Percentiles rank a stretch among this genome's conserved stretches.
Evolutionary conservation across 805 yeast genomes (phyloP).

Genomic region (Lachancea fermentati): DNA sequence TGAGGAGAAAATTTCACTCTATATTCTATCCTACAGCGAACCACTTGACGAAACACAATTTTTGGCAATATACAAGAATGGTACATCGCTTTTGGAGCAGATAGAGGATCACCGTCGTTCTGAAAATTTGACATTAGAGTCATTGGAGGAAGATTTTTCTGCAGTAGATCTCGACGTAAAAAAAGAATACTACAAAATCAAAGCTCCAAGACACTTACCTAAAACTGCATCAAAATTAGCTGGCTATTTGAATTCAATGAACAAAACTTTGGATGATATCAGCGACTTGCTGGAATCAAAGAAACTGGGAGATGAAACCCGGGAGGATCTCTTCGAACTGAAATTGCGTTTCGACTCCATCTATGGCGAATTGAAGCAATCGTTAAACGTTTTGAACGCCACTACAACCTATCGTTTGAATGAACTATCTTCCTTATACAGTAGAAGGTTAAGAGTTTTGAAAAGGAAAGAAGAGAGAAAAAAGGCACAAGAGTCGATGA

Average conservation of each 20-base stretch:
- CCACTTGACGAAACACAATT: conserved; percentile 46
- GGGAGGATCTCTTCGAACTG: conserved; percentile 32
- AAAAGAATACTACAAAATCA: conserved; percentile 44
- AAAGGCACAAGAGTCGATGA: conserved; percentile 10
- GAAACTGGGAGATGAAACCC: conserved; percentile 13
- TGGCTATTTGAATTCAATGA: conserved; percentile 11
- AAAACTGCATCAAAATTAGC: conserved; percentile 12
- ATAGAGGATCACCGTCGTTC: conserved; percentile 41
- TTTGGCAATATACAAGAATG: conserved; percentile 38
- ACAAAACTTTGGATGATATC: conserved; percentile 13
- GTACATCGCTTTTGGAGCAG: conserved; percentile 36
- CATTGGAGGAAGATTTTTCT: conserved; percentile 39
- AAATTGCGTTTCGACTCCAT: conserved; percentile 25
- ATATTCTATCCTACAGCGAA: conserved; percentile 38
- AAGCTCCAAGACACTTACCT: conserved; percentile 22
- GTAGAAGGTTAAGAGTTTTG: conserved; percentile 20
- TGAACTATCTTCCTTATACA: conserved; percentile 25
- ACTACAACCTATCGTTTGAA: conserved; percentile 29
- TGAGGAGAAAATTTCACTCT: conserved; percentile 33
- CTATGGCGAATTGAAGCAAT: conserved; percentile 13
- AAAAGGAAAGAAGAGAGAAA: conserved; percentile 26
- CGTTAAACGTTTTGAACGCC: conserved; percentile 15
- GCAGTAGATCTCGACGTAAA: conserved; percentile 46
- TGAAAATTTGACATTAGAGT: conserved; percentile 41
- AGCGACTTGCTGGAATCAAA: conserved; percentile 25